A percentile compares a stretch with the other conserved stretches of the same genome.
Conservation (phyloP, 192 early-diverging fungal genomes). For the Backusella australiensis region DNA sequence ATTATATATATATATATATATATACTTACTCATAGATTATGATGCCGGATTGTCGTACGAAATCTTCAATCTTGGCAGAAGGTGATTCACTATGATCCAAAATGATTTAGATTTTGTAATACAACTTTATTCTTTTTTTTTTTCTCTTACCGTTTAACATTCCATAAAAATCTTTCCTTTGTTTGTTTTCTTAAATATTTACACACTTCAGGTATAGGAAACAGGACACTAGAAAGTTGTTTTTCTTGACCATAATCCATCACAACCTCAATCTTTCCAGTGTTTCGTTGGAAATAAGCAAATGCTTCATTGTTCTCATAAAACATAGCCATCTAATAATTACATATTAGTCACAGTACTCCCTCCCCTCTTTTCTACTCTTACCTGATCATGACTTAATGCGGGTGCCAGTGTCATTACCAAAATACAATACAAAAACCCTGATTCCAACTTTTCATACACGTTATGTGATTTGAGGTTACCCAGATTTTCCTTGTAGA, state of each 20-base stretch:
- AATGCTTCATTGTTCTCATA: constrained; percentile 13
- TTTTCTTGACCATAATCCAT: constrained; percentile 33
- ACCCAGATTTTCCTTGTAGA: constrained; percentile 4
- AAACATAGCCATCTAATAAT: background rate
- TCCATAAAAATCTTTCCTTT: constrained; percentile 28
- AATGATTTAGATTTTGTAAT: background rate
- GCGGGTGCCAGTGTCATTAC: constrained; percentile 23
- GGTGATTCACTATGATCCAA: constrained; percentile 17
- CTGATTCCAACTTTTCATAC: constrained; percentile 18
- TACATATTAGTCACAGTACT: too few relatives aligned
- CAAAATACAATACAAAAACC: constrained; percentile 26
- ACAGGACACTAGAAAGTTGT: constrained; percentile 21
- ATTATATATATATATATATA: too few relatives aligned
- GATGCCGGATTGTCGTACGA: constrained; percentile 19
- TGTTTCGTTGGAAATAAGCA: constrained; percentile 21
- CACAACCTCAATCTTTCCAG: constrained; percentile 25
- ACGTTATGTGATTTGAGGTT: background rate
- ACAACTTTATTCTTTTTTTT: background rate
- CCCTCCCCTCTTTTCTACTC: too few relatives aligned
- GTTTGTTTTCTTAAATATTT: constrained; percentile 22
- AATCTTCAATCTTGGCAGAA: constrained; percentile 25
- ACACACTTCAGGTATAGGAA: constrained; percentile 27
- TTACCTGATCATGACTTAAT: constrained; percentile 13
- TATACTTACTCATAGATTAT: constrained; percentile 24
- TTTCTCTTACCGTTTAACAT: constrained; percentile 19